Base-by-base conservation (phyloP, 1,284 basidiomycete genomes). In the Inonotus hispidus region DNA sequence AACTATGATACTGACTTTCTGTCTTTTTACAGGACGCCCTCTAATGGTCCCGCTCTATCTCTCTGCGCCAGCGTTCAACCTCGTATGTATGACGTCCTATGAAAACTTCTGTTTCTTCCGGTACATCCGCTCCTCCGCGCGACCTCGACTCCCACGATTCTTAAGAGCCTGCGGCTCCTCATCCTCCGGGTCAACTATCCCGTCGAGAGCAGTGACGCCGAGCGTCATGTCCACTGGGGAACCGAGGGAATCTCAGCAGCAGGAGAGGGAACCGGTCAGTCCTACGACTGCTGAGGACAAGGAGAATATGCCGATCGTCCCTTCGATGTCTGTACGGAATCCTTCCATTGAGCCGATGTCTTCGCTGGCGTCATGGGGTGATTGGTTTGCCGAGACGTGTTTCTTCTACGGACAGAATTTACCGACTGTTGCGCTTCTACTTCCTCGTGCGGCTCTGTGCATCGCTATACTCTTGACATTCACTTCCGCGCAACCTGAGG, bases 91-190 rank as follows among this genome's bases (percentile, higher is more conserved):
- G 75, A 80, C 83, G 2, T 93, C 90, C 8, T 94, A 87, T 74
- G 81, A 82, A 60, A 85, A 87, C 73, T 94, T 92, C 71, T 88
- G 85, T 72, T 93, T 94, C 75, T 76, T 95, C 66, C 82, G 85
- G 61, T 82, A 92, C 71, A 77, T 93, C 66, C 87, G 91, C 47
- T 77, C 77, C 62, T 82, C 84, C 10, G 86, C 90, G n/a, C 85
- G 82, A 71, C 66, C 70, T 14, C 71, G 38, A 19, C 57, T 63
- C 19, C 53, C 53, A 46, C 47, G 55, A 16, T 45, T 54, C 45
- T n/a, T 63, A 11, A 49, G 38, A 16, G 21, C 58, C 13, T 60
- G 56, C 39, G 58, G 61, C n/a, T 43, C 52, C n/a, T 62, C 57
- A 25, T 59, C 61, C 14, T 53, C 56, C 49, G 61, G 50, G 11